Evolutionary conservation across 768 basidiomycete species (phyloP).

Genomic region (Sporobolomyces phaffii): DNA sequence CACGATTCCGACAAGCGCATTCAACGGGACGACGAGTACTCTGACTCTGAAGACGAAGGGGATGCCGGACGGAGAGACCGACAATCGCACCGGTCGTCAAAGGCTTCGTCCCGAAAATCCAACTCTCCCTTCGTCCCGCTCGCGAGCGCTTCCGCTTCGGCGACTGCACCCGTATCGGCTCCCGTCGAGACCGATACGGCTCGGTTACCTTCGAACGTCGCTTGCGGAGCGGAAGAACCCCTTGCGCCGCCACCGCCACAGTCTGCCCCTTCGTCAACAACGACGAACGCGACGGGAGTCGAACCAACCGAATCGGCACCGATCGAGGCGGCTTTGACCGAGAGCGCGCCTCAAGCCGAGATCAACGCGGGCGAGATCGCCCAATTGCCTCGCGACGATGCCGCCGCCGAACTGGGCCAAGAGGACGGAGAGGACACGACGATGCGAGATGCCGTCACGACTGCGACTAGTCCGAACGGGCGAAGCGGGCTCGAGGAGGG

Average conservation of each 20-base stretch:
- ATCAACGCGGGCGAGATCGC: neutral
- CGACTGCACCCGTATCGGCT: neutral
- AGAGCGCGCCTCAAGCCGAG: neutral
- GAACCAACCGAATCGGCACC: neutral
- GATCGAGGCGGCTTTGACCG: neutral
- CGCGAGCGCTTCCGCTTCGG: slow-evolving; percentile 1
- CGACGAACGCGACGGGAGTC: neutral
- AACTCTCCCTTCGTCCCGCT: slow-evolving; percentile 7
- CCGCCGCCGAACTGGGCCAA: too few species aligned
- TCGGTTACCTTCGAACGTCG: slow-evolving; percentile 17
- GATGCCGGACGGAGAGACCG: slow-evolving; percentile 50
- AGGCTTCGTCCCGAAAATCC: slow-evolving; percentile 1
- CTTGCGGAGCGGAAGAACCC: slow-evolving; percentile 25
- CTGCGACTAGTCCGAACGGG: neutral
- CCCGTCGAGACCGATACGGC: neutral
- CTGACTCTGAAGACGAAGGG: slow-evolving; percentile 97
- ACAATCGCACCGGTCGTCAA: slow-evolving; percentile 7
- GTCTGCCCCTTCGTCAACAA: neutral
- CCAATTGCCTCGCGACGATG: neutral
- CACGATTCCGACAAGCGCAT: slow-evolving; percentile 71
- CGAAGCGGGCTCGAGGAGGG: neutral
- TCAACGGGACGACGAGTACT: slow-evolving; percentile 80
- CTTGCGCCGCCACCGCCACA: neutral
- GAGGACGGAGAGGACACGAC: neutral
- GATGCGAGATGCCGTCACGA: neutral